Base-by-base conservation (phyloP, 2,329 filamentous ascomycete genomes). In the Furcasterigmium furcatum region DNA sequence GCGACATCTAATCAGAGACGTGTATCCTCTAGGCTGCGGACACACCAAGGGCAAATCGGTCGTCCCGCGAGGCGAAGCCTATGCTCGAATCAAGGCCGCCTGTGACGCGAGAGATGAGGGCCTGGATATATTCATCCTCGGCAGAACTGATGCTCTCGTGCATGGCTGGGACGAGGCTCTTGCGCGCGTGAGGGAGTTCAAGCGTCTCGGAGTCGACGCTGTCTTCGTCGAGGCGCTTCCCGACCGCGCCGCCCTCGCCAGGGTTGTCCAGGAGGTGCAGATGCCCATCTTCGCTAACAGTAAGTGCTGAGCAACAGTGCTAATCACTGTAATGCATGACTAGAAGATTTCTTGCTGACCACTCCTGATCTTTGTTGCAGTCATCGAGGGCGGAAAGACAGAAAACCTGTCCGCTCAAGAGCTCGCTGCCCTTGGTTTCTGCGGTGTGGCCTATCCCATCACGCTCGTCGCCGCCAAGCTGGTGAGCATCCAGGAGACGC, bases 41-140 rank as follows among this genome's bases (percentile, higher is more conserved):
- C 71, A 74, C 46, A 74, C 70, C 1, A 68, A 69, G 38, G 71
- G 70, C 1, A 75, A 74, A 50, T 59, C 60, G 0, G 71, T 74
- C 2, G 71, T 76, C 1, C 63, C 65, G 1, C 56, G 67, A 8
- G 67, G 60, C 8, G 70, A 75, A 53, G 71, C 71, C 2, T 73
- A 63, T 41, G 71, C 71, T 4, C 61, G 71, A 1, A 64, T 71
- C 42, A 66, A 71, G 50, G 72, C 71, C 4, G 71, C 72, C 2
- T 63, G 62, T 8, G 71, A 74, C 45, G 69, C 72, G 2, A 58
- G 71, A 16, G 63, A 73, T 35, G 61, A 71, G 47, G 68, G 71
- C 2, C 53, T 56, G 4, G 72, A 74, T 46, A 73, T 74, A 24
- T 71, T 69, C 43, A 61, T 74, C 27, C 57, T 74, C 4, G 71